Conservation (phyloP, 2,329 filamentous ascomycete species). For the Aspergillus proliferans region DNA sequence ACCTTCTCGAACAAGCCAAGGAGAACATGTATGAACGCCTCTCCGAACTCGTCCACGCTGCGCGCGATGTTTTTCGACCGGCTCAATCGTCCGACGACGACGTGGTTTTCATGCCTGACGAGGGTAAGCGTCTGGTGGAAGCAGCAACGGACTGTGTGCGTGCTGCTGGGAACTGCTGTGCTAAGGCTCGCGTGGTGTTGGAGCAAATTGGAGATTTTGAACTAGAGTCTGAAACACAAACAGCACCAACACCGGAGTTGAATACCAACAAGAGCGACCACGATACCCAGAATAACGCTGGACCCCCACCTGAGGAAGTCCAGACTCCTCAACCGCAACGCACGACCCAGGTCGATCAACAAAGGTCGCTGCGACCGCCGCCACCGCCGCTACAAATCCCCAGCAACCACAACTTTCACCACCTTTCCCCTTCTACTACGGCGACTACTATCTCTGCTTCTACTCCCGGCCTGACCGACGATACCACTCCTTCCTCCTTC, state of each 20-base stretch:
- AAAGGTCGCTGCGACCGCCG: conserved; percentile 36
- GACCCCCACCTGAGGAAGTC: conserved; percentile 3
- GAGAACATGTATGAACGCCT: conserved; percentile 73
- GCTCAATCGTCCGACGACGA: conserved; percentile 63
- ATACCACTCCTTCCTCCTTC: conserved; percentile 35
- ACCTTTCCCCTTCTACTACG: not conserved
- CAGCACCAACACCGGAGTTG: not conserved
- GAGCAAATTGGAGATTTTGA: conserved; percentile 90
- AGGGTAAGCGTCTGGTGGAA: conserved; percentile 66
- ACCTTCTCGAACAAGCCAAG: conserved; percentile 62
- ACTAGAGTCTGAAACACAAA: conserved; percentile 49
- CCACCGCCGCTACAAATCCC: conserved; percentile 44
- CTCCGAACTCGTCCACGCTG: conserved; percentile 71
- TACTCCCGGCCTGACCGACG: conserved; percentile 32
- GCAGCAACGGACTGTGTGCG: conserved; percentile 84
- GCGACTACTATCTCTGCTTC: conserved; percentile 15
- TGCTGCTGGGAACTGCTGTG: conserved; percentile 83
- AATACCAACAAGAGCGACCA: conserved; percentile 37
- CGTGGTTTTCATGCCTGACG: conserved; percentile 72
- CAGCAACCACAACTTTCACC: conserved; percentile 16
- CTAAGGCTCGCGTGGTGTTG: conserved; percentile 76
- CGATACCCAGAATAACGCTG: not conserved
- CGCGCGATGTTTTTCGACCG: conserved; percentile 68
- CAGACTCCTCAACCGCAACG: conserved; percentile 16
- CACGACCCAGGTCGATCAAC: conserved; percentile 13